These are phyloP conservation scores for Sclerotiophoma versabilis DNA, from an alignment of 2,329 filamentous ascomycete species.

Conservation along the genomic window DNA sequence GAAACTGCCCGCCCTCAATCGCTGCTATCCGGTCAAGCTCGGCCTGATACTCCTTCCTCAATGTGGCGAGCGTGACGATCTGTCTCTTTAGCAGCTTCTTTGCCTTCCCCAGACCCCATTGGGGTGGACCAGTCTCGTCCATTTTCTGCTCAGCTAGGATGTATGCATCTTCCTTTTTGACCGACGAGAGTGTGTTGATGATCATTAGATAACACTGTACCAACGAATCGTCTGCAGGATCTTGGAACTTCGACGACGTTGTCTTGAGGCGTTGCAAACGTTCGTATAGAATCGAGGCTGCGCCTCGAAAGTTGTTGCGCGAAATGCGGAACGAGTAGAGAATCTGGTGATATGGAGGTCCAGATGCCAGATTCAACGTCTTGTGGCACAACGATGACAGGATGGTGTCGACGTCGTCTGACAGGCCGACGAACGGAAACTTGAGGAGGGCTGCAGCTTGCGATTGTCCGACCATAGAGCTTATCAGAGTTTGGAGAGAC, in stretches of 20 bases:
- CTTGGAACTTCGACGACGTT: conserved; percentile 48
- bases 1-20: conserved; percentile 89
- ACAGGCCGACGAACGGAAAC: conserved; percentile 80
- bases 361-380: conserved; percentile 67
- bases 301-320: conserved; percentile 84
- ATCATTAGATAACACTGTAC: conserved; percentile 84
- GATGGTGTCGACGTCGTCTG: conserved; percentile 79
- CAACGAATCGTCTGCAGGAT: conserved; percentile 61
- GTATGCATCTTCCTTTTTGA: conserved; percentile 83
- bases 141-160: conserved; percentile 65
- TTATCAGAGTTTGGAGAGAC: conserved; percentile 71
- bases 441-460: conserved; percentile 63
- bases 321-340: conserved; percentile 90
- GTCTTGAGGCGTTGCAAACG: conserved; percentile 61
- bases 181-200: conserved; percentile 90
- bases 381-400: conserved; percentile 75
- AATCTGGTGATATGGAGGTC: conserved; percentile 81
- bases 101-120: conserved; percentile 42
- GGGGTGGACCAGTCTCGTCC: conserved; percentile 46
- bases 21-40: conserved; percentile 88
- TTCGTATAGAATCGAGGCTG: conserved; percentile 64
- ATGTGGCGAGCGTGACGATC: conserved; percentile 83
- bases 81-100: conserved; percentile 65
- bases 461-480: conserved; percentile 41
- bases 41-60: conserved; percentile 86